A percentile compares a stretch with the other conserved stretches of the same genome.
phyloP scores from a whole-genome alignment of 2,329 filamentous ascomycete species.

The Calonectria crousiana region DNA sequence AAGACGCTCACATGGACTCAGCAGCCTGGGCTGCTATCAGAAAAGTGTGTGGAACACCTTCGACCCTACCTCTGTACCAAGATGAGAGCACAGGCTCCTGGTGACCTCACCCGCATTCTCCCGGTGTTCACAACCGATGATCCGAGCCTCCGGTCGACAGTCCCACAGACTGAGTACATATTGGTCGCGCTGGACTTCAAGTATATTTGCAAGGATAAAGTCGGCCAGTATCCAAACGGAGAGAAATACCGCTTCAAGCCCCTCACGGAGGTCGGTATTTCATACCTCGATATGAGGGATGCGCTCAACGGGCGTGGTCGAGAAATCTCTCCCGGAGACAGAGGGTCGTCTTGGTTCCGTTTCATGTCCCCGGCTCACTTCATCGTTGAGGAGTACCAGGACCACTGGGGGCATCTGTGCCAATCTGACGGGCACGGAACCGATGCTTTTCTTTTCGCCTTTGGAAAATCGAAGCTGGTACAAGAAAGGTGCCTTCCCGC shows the following conservation, averaged over 20 bases:
- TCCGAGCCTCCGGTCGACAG: background rate
- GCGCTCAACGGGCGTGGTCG: background rate
- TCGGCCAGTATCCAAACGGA: background rate
- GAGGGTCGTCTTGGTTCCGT: constrained; percentile 34
- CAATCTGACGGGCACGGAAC: constrained; percentile 2
- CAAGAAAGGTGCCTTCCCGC: background rate
- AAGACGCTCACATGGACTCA: background rate
- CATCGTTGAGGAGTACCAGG: constrained; percentile 26
- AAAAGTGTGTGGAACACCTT: background rate
- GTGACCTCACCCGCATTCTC: constrained; percentile 5
- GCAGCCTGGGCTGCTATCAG: background rate
- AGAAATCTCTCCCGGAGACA: constrained; percentile 13
- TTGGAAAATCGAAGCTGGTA: constrained; percentile 27
- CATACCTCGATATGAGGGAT: constrained; percentile 30
- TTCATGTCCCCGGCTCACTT: constrained; percentile 29
- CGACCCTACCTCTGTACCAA: background rate
- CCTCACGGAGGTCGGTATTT: constrained; percentile 24
- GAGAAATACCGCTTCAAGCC: constrained; percentile 9
- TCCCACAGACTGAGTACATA: constrained; percentile 20
- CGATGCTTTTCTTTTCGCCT: constrained; percentile 30
- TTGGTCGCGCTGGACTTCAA: constrained; percentile 27
- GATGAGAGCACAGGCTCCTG: background rate
- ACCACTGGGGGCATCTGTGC: constrained; percentile 24
- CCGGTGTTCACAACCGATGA: background rate
- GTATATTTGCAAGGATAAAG: constrained; percentile 20